A percentile compares a stretch with the other conserved stretches of the same genome.
phyloP scores from a whole-genome alignment of 1,284 basidiomycete species.

The Fomitopsis betulina region DNA sequence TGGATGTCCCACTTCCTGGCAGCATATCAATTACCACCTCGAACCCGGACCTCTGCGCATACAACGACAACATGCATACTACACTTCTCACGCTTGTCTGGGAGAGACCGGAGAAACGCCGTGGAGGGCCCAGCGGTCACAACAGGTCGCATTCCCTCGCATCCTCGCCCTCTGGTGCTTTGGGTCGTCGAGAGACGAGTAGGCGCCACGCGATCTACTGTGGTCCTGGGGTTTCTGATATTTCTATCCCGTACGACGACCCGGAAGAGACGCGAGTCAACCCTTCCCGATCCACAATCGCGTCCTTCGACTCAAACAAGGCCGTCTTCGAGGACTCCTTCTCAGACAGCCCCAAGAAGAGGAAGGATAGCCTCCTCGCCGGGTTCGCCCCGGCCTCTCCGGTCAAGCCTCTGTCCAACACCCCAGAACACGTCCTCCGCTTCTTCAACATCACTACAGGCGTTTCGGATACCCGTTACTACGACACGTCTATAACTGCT shows the following conservation, averaged over 20 bases:
- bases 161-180: background rate
- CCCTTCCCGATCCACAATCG: background rate
- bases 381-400: background rate
- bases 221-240: background rate
- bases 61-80: background rate
- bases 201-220: conserved; percentile 7
- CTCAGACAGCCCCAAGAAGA: background rate
- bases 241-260: background rate
- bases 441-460: background rate
- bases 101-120: background rate
- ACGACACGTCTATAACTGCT: background rate
- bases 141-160: background rate
- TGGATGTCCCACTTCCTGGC: background rate
- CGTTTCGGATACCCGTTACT: background rate
- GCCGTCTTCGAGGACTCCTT: background rate
- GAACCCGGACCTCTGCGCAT: background rate
- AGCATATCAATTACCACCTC: background rate
- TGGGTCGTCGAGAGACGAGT: background rate
- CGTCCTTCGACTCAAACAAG: background rate
- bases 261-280: background rate
- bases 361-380: background rate
- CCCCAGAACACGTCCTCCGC: background rate
- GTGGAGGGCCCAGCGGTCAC: background rate
- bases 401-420: background rate
- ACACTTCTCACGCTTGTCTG: background rate